Conservation (phyloP, 805 yeast genomes). For the Monosporozyma siamensis region DNA sequence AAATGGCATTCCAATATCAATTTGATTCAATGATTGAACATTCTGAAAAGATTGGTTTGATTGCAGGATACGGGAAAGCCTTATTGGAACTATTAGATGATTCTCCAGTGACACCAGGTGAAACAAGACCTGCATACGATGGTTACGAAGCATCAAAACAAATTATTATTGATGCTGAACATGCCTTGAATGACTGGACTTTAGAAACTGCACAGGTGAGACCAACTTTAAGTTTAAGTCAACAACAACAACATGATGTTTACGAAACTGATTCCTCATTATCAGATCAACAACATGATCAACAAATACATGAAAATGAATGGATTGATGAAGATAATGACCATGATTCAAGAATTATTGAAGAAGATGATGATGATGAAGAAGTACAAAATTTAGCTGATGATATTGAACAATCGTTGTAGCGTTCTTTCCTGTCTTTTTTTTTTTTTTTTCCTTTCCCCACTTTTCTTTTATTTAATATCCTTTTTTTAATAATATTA, state of each 20-base stretch:
- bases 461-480: neutral
- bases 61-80: slow-evolving; percentile 87
- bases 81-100: slow-evolving; percentile 74
- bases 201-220: slow-evolving; percentile 72
- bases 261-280: slow-evolving; percentile 39
- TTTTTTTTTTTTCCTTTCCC: neutral
- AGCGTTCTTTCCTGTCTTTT: neutral
- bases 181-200: slow-evolving; percentile 77
- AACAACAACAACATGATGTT: slow-evolving; percentile 38
- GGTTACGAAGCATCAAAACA: slow-evolving; percentile 86
- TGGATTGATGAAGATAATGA: slow-evolving; percentile 2
- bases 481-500: neutral
- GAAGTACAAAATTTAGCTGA: neutral
- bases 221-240: slow-evolving; percentile 69
- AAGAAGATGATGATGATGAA: slow-evolving; percentile 1
- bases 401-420: neutral
- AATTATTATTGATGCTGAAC: slow-evolving; percentile 77
- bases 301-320: slow-evolving; percentile 12
- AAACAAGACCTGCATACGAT: slow-evolving; percentile 81
- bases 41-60: slow-evolving; percentile 75
- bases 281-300: slow-evolving; percentile 34
- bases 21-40: slow-evolving; percentile 80
- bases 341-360: neutral
- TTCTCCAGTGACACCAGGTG: slow-evolving; percentile 84
- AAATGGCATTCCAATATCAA: slow-evolving; percentile 75